phyloP scores from a whole-genome alignment of 352 stramenopile genomes.

The Pythium pyrilobum region DNA sequence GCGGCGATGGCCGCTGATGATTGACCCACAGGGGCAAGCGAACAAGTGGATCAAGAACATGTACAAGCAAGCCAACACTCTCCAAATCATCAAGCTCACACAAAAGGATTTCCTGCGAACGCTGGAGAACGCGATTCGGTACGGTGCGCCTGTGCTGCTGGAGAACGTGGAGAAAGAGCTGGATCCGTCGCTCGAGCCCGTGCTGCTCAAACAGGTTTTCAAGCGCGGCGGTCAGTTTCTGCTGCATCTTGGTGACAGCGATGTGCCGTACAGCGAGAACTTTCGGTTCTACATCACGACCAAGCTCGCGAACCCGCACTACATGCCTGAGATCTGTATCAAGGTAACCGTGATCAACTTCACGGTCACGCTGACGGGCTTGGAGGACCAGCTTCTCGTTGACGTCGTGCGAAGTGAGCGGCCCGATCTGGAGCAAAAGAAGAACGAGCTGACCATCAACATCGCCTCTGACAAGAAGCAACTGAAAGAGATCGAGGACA shows the following conservation, averaged over 20 bases:
- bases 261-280: conserved; percentile 90
- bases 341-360: conserved; percentile 96
- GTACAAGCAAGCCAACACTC: conserved; percentile 61
- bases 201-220: conserved; percentile 92
- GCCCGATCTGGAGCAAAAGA: conserved; percentile 89
- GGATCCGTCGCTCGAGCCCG: conserved; percentile 90
- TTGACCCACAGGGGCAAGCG: conserved; percentile 91
- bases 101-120: conserved; percentile 91
- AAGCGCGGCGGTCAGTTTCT: conserved; percentile 88
- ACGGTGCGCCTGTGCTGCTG: conserved; percentile 87
- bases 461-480: conserved; percentile 92
- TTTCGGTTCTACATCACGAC: conserved; percentile 94
- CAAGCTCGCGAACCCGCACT: conserved; percentile 92
- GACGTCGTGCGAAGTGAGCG: conserved; percentile 91
- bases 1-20: conserved; percentile 91
- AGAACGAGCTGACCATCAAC: conserved; percentile 90
- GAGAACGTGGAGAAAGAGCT: conserved; percentile 94
- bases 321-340: conserved; percentile 94
- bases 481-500: conserved; percentile 94
- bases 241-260: conserved; percentile 87
- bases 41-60: conserved; percentile 95
- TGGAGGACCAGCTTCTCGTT: conserved; percentile 92
- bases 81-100: conserved; percentile 93
- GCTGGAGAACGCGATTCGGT: conserved; percentile 90
- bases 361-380: conserved; percentile 88